Evolutionary conservation across 306 rosid species (phyloP).

Genomic region (Prunus dulcis): DNA sequence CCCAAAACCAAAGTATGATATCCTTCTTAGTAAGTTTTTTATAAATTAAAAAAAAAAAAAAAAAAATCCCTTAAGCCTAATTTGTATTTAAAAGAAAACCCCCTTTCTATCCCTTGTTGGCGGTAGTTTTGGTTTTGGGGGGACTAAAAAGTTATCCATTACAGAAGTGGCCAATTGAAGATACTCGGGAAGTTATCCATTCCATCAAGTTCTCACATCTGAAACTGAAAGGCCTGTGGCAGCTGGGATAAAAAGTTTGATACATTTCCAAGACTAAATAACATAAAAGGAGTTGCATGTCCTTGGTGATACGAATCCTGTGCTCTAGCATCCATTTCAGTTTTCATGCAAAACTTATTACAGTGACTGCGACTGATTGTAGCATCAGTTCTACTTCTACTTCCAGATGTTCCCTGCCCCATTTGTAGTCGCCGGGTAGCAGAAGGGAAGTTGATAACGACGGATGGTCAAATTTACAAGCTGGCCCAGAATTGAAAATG

Average conservation of each 20-base stretch:
- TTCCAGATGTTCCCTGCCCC: conserved; percentile 45
- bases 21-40: too few species aligned
- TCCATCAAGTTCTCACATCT: too few species aligned
- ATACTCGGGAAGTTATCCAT: too few species aligned
- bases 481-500: conserved; percentile 90
- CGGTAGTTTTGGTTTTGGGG: too few species aligned
- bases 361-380: conserved; percentile 38
- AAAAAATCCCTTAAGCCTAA: too few species aligned
- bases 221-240: conserved; percentile 6
- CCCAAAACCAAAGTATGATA: too few species aligned
- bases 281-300: background rate
- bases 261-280: conserved; percentile 17
- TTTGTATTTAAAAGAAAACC: too few species aligned
- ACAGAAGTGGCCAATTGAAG: too few species aligned
- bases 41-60: too few species aligned
- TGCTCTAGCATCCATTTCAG: conserved; percentile 29
- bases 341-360: conserved; percentile 20
- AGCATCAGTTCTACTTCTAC: conserved; percentile 37
- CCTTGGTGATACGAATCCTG: conserved; percentile 33
- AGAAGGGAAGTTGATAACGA: conserved; percentile 37
- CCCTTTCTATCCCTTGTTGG: too few species aligned
- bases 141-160: background rate
- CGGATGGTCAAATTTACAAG: conserved; percentile 86
- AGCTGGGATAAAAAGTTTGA: conserved; percentile 29
- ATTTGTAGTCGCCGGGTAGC: conserved; percentile 33